These are phyloP conservation scores for Coccomyxa sp. DNA, from an alignment of 139 green algal genomes.

Conservation along the genomic window DNA sequence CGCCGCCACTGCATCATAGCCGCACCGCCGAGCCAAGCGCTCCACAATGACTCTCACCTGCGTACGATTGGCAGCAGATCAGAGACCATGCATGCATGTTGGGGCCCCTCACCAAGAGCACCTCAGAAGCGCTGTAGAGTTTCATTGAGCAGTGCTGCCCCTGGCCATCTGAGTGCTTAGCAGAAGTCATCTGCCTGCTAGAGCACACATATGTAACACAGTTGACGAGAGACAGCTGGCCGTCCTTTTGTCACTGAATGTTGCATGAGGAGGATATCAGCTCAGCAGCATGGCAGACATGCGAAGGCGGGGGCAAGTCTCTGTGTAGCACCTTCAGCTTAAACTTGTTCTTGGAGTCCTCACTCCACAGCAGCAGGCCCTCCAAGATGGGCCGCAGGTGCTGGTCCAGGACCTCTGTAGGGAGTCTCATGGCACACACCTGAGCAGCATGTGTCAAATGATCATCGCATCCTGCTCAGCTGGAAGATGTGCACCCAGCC, in stretches of 20 bases:
- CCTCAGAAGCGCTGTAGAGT: too few relatives aligned
- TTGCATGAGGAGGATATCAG: background rate
- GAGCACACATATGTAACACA: too few relatives aligned
- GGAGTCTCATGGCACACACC: slow-evolving; percentile 81
- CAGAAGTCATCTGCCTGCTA: too few relatives aligned
- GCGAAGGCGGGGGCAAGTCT: background rate
- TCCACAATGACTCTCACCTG: slow-evolving; percentile 86
- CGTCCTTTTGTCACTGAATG: background rate
- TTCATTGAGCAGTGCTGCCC: too few relatives aligned
- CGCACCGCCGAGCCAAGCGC: slow-evolving; percentile 77
- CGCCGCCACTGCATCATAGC: slow-evolving; percentile 75
- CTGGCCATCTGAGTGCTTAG: too few relatives aligned
- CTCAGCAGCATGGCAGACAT: background rate
- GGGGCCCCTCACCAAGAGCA: too few relatives aligned
- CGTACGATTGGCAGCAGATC: too few relatives aligned
- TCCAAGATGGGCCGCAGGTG: slow-evolving; percentile 79
- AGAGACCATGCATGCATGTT: too few relatives aligned
- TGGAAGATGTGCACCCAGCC: too few relatives aligned
- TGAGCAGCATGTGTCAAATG: slow-evolving; percentile 13
- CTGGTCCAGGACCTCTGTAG: slow-evolving; percentile 53
- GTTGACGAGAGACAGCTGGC: too few relatives aligned
- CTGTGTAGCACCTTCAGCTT: slow-evolving; percentile 83
- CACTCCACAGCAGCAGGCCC: slow-evolving; percentile 83
- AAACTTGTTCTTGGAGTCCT: slow-evolving; percentile 97
- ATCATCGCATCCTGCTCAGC: too few relatives aligned